Percentiles rank a stretch among this genome's conserved stretches.
Conservation (phyloP, 345 rosid species). For the Lenwebbia sp. region DNA sequence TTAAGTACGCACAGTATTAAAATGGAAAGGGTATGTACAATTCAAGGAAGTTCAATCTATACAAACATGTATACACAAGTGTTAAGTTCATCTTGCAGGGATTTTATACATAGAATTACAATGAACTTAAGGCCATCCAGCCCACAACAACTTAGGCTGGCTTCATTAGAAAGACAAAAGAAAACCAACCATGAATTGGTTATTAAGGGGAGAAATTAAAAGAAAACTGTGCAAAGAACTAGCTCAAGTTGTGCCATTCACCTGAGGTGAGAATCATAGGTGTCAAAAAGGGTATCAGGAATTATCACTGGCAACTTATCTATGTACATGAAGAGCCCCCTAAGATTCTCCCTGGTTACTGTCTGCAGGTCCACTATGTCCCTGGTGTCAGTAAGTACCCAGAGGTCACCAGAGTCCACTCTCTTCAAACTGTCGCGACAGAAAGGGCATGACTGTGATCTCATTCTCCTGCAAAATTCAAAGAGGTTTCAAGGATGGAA, state of each 20-base stretch:
- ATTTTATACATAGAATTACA: neutral
- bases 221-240: neutral
- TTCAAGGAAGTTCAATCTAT: slow-evolving; percentile 6
- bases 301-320: slow-evolving; percentile 46
- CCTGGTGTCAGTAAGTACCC: slow-evolving; percentile 41
- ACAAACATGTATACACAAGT: slow-evolving; percentile 25
- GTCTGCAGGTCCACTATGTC: slow-evolving; percentile 41
- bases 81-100: neutral
- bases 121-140: neutral
- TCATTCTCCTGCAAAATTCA: slow-evolving; percentile 30
- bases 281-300: slow-evolving; percentile 35
- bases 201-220: neutral
- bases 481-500: neutral
- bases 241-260: neutral
- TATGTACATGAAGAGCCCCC: slow-evolving; percentile 45
- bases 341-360: slow-evolving; percentile 43
- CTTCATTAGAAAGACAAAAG: neutral
- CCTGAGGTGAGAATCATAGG: slow-evolving; percentile 36
- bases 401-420: slow-evolving; percentile 58
- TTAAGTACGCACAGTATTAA: neutral
- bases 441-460: slow-evolving; percentile 63
- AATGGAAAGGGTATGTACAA: neutral
- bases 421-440: slow-evolving; percentile 59
- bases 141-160: slow-evolving; percentile 9
- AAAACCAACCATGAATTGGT: neutral